Base-by-base conservation (phyloP, 2,329 filamentous ascomycete genomes). In the Peltaster fructicola region DNA sequence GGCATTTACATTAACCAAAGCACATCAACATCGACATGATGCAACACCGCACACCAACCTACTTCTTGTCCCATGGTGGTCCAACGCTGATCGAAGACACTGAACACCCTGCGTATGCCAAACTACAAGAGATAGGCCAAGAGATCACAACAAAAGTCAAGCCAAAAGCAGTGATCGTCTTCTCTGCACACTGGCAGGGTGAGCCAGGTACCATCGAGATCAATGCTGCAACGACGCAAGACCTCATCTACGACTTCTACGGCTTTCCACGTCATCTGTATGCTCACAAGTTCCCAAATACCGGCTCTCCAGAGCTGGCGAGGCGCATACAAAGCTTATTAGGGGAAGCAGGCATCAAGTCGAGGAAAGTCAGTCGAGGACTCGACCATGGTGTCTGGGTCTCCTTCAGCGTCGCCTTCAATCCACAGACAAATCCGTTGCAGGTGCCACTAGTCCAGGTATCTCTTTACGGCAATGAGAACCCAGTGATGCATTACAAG, bases 101-200 rank as follows among this genome's bases (percentile, higher is more conserved):
- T 4, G 45, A 66, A 1, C 76, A 82, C 41, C 70, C 73, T 1
- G 76, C 68, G 7, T 78, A 74, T 39, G 44, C 56, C 4, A 55
- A 73, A 27, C 63, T 82, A 4, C 63, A 72, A 36, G 46, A 57
- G 13, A 70, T 80, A 25, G 76, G 76, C 20, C 57, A 48, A 6
- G 74, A 81, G 39, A 79, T 82, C 43, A 79, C 73, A 1, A 55
- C 63, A 14, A 65, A 68, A 32, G 66, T 80, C 20, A 73, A 71
- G 39, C 76, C 76, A 2, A 71, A 66, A 33, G 77, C 74, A 2
- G 62, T 82, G 9, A 68, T 82, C 1, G 71, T 81, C 14, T 73
- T 84, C 44, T 80, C 75, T 1, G 77, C 74, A 1, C 76, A 84
- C 48, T 82, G 77, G 76, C 70, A 78, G 50, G 68, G 61, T 5